Evolutionary conservation across 2,329 filamentous ascomycete species (phyloP), one percentile per base, ranked within the genome.

Genomic region (Cryphonectria parasitica): DNA sequence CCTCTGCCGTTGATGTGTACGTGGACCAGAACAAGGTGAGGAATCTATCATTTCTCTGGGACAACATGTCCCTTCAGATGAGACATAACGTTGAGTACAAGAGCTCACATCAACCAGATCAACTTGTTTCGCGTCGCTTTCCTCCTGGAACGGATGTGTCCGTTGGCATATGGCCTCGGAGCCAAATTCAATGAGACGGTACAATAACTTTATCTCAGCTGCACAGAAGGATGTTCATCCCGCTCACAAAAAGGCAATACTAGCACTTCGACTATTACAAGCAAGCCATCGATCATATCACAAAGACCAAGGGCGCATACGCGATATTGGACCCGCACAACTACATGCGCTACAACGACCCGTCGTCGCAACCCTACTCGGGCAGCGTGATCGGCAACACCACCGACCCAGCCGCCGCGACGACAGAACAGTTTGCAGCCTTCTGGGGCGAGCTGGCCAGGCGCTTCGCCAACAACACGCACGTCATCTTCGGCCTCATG

Each of bases 331-430:
- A 86, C 74, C 84, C 84, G 2, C 85, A 86, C 77, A 86, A 85
- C 75, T 85, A 86, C 75, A 86, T 86, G 85, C 80, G 84, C 4
- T 87, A 87, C 76, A 86, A 86, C 73, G 80, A 87, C 74, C 85
- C 85, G 1, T 83, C 80, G 25, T 78, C 79, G 41, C 85, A 87
- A 74, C 84, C 85, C 3, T 81, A 77, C 68, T 82, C 80, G 8
- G 85, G 84, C 56, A 83, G 81, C 73, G 80, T 86, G 15, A 86
- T 87, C 72, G 85, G 84, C 34, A 81, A 86, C 75, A 76, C 78
- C 0, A 77, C 79, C 1, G 83, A 87, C 77, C 68, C 79, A 0
- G 80, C 77, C 3, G 81, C 84, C 22, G 82, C 84, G 15, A 84
- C 83, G 4, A 85, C 83, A 11, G 80, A 78, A 31, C 80, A 85